Evolutionary conservation across 2,329 filamentous ascomycete genomes (phyloP).

Genomic region (Chaetomium sp.): DNA sequence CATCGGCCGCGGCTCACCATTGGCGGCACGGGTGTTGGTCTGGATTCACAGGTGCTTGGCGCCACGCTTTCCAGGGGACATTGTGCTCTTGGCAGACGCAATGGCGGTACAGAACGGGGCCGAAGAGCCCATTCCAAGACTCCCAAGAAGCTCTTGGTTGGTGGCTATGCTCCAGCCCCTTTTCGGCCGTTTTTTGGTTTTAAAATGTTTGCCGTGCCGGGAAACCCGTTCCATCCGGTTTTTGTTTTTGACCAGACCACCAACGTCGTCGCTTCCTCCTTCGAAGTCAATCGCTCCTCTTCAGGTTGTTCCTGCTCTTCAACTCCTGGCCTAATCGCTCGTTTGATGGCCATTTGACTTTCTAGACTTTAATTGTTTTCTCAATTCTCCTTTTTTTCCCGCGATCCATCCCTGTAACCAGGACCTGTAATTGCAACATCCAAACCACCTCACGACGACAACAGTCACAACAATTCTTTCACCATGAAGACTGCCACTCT

Average conservation of each 20-base stretch:
- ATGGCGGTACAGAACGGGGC: background rate
- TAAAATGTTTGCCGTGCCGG: conserved; percentile 10
- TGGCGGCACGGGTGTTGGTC: background rate
- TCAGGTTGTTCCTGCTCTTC: conserved; percentile 12
- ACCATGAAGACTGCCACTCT: conserved; percentile 21
- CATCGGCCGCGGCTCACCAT: background rate
- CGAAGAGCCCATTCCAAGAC: background rate
- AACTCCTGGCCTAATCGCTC: conserved; percentile 17
- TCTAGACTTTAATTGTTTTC: conserved; percentile 5
- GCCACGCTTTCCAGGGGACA: background rate
- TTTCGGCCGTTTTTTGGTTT: conserved; percentile 14
- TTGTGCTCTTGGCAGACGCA: conserved; percentile 10
- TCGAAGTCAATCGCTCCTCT: conserved; percentile 17
- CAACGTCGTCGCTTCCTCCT: conserved; percentile 2
- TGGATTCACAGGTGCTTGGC: conserved; percentile 5
- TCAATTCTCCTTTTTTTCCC: background rate
- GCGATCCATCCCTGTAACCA: background rate
- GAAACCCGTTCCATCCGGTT: conserved; percentile 5
- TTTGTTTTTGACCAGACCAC: conserved; percentile 7
- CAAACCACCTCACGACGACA: background rate
- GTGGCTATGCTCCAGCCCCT: conserved; percentile 20
- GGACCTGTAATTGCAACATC: background rate
- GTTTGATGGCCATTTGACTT: conserved; percentile 22
- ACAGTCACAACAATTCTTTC: background rate
- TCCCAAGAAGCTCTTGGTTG: conserved; percentile 14